Conservation (phyloP, 2,329 filamentous ascomycete genomes). For the Nemania bipapillata region DNA sequence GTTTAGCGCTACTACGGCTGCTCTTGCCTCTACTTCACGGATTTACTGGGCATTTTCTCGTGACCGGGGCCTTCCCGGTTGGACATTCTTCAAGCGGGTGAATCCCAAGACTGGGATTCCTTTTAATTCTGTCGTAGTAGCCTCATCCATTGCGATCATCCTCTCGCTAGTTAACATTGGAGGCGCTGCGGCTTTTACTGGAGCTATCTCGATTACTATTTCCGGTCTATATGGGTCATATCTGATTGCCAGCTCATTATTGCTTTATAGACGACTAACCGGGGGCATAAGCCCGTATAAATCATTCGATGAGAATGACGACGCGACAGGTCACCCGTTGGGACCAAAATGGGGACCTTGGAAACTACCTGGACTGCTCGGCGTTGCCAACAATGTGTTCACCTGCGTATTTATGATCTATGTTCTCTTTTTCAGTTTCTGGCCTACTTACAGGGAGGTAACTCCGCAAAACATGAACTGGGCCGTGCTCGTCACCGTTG, state of each 20-base stretch:
- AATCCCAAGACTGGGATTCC: conserved; percentile 40
- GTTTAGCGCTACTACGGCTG: conserved; percentile 60
- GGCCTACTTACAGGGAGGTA: conserved; percentile 35
- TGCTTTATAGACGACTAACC: background rate
- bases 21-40: conserved; percentile 63
- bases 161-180: conserved; percentile 42
- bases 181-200: conserved; percentile 37
- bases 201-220: conserved; percentile 40
- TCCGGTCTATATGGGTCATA: conserved; percentile 34
- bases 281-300: background rate
- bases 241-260: conserved; percentile 27
- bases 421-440: conserved; percentile 43
- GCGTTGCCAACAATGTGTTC: conserved; percentile 38
- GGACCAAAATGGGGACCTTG: conserved; percentile 38
- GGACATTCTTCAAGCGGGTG: conserved; percentile 33
- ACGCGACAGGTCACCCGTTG: background rate
- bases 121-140: conserved; percentile 30
- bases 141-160: conserved; percentile 29
- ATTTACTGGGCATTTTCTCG: conserved; percentile 64
- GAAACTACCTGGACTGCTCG: conserved; percentile 31
- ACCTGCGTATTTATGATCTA: conserved; percentile 33
- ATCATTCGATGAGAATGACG: background rate
- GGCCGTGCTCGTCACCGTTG: conserved; percentile 32
- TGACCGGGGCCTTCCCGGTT: conserved; percentile 41
- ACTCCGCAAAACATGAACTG: conserved; percentile 41